These are phyloP conservation scores for Ustulina deusta DNA, from an alignment of 2,329 filamentous ascomycete genomes.

Conservation along the genomic window DNA sequence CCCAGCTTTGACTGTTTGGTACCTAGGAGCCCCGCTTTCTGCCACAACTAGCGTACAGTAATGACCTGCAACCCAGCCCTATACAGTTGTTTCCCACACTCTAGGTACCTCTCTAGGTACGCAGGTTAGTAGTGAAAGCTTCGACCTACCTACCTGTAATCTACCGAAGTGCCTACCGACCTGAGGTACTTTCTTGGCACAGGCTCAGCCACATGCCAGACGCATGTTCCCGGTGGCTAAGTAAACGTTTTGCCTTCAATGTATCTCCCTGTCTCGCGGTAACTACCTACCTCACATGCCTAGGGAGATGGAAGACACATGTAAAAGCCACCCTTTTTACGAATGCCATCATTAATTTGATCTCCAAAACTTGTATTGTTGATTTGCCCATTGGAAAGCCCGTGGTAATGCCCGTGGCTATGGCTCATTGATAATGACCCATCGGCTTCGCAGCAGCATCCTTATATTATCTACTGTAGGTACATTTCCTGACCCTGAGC, in stretches of 20 bases:
- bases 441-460: not conserved
- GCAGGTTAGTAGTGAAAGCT: not conserved
- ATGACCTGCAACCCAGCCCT: slow-evolving; percentile 24
- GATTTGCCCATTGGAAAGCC: not conserved
- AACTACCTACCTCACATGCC: too few species aligned
- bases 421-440: not conserved
- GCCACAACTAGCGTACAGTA: not conserved
- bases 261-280: too few species aligned
- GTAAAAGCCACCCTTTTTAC: slow-evolving; percentile 1
- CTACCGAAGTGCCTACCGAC: too few species aligned
- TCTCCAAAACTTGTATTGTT: not conserved
- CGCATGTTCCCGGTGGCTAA: slow-evolving; percentile 29
- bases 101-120: too few species aligned
- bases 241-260: slow-evolving; percentile 10
- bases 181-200: not conserved
- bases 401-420: not conserved
- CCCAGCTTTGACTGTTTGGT: slow-evolving; percentile 11
- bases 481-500: not conserved
- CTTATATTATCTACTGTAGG: not conserved
- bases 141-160: too few species aligned
- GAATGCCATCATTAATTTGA: not conserved
- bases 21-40: slow-evolving; percentile 16
- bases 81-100: not conserved
- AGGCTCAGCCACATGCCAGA: slow-evolving; percentile 31
- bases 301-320: too few species aligned